These are phyloP conservation scores for Aspergillus taichungensis DNA, from an alignment of 495 filamentous ascomycete species.

Conservation along the genomic window DNA sequence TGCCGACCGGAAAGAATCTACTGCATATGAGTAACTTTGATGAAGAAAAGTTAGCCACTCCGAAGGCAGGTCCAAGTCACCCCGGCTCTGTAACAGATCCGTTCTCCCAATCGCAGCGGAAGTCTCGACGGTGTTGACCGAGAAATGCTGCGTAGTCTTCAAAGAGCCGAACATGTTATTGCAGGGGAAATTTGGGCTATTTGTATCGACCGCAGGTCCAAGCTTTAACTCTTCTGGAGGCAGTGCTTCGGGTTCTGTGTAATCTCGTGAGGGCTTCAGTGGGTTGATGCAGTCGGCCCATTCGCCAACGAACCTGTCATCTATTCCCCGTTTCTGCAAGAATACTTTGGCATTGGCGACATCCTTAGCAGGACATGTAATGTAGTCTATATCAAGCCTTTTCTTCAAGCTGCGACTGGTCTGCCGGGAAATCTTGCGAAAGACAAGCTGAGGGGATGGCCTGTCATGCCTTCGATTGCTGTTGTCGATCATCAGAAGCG, in stretches of 20 bases:
- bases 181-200: no score
- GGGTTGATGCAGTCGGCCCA: slow-evolving; percentile 23
- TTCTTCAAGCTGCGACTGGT: slow-evolving; percentile 6
- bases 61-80: background rate
- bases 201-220: no score
- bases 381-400: slow-evolving; percentile 7
- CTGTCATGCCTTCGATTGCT: slow-evolving; percentile 8
- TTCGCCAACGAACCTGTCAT: slow-evolving; percentile 19
- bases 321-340: slow-evolving; percentile 17
- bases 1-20: background rate
- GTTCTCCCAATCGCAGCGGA: background rate
- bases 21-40: background rate
- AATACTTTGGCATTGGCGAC: slow-evolving; percentile 20
- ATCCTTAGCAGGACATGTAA: slow-evolving; percentile 20
- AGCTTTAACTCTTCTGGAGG: background rate
- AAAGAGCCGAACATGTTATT: background rate
- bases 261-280: slow-evolving; percentile 2
- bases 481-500: slow-evolving; percentile 23
- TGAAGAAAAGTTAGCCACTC: slow-evolving; percentile 4
- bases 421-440: slow-evolving; percentile 13
- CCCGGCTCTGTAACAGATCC: background rate
- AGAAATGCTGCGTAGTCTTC: background rate
- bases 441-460: slow-evolving; percentile 15
- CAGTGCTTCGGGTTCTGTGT: slow-evolving; percentile 5
- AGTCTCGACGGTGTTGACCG: slow-evolving; percentile 7